Percentiles rank a stretch among this genome's conserved stretches.
Evolutionary conservation across 352 stramenopile genomes (phyloP).

Genomic region (Phytophthora vignae): DNA sequence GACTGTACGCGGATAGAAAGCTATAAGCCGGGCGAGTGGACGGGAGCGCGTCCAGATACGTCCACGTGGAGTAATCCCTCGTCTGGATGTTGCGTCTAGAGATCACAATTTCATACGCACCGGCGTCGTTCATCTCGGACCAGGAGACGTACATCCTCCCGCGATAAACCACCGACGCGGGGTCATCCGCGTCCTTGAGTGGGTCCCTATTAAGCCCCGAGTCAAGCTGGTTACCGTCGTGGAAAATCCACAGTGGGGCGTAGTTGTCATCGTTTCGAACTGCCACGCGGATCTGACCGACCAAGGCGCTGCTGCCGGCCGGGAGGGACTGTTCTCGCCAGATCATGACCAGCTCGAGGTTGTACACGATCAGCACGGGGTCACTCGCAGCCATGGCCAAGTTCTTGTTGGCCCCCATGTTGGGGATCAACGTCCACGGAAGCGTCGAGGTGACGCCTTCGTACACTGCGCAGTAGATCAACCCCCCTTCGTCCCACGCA

Average conservation of each 20-base stretch:
- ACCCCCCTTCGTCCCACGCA: conserved; percentile 75
- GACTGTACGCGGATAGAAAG: conserved; percentile 57
- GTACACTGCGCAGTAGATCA: conserved; percentile 65
- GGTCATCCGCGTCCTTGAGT: conserved; percentile 52
- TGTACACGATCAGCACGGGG: conserved; percentile 61
- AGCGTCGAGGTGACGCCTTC: conserved; percentile 43
- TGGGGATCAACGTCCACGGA: conserved; percentile 70
- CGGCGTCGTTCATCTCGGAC: conserved; percentile 47
- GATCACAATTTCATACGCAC: conserved; percentile 61
- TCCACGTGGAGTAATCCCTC: conserved; percentile 66
- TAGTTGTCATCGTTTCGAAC: conserved; percentile 61
- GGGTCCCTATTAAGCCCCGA: conserved; percentile 62
- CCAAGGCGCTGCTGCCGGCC: conserved; percentile 18
- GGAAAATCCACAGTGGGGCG: conserved; percentile 74
- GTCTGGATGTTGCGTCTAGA: conserved; percentile 58
- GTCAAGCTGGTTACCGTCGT: conserved; percentile 60
- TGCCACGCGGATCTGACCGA: conserved; percentile 65
- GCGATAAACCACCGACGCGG: conserved; percentile 53
- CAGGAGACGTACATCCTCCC: conserved; percentile 69
- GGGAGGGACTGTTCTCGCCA: conserved; percentile 58
- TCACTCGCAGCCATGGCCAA: conserved; percentile 54
- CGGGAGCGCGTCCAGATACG: conserved; percentile 46
- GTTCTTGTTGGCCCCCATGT: conserved; percentile 73
- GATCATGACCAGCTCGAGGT: conserved; percentile 63
- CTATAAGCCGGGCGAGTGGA: conserved; percentile 32